Base-by-base conservation (phyloP, 257 asterid species). In the Capsicum rhomboideum region DNA sequence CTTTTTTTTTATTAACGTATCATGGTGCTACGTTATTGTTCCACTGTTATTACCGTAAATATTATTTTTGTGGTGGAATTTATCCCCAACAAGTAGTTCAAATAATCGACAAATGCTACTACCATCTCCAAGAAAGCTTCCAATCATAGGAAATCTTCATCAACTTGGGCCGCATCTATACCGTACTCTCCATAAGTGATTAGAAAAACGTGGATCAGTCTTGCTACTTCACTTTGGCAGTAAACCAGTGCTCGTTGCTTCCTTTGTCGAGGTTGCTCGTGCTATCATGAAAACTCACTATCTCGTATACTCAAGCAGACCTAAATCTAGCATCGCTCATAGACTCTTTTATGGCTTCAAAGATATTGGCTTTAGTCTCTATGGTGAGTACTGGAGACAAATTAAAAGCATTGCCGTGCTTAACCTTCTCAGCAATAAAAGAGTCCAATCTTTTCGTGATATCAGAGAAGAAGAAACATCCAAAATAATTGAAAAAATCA, bases 261-360 rank as follows among this genome's bases (percentile, higher is more conserved):
- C 53, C 53, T 49, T 14, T 49, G 16, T 49, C 14, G 53, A 10
- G 67, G 88, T 90, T 10, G 92, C 94, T 1, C 83, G 86, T 0
- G 91, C 89, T 90, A 23, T 87, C 85, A 83, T 89, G 90, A 90
- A 90, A 87, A 86, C 85, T 10, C 90, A 90, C 23, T 91, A 90
- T 42, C 50, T 85, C 14, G 23, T 58, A 17, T 89, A 85, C 14
- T 55, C 91, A 0, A 83, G 83, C 64, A 75, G 87, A 85, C 90
- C 92, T 1, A 59, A 50, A 74, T 5, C 26, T 10, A 74, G 31
- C 52, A 74, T 64, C 10, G 21, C 58, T 0, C 17, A 49, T 14
- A 59, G 49, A 31, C 71, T 85, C 14, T 6, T 82, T 6, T 85
- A 49, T 46, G 78, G 50, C 2, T 3, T 44, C 6, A 82, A 64